Conservation (phyloP, 495 filamentous ascomycete species). For the Xylaria cubensis region DNA sequence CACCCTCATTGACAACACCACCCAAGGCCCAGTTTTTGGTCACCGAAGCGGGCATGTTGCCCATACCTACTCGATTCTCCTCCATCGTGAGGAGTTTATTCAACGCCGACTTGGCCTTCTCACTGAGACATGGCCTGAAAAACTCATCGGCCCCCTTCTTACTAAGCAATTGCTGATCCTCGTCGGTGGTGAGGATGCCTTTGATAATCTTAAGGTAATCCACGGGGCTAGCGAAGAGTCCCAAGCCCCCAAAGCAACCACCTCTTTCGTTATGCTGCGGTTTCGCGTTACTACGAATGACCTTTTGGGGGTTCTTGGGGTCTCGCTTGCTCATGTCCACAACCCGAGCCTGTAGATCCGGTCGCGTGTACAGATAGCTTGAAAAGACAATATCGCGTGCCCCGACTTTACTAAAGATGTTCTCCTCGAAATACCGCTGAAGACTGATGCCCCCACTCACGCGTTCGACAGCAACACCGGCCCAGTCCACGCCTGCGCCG, state of each 20-base stretch:
- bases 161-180: constrained; percentile 15
- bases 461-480: constrained; percentile 41
- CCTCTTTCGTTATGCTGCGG: constrained; percentile 28
- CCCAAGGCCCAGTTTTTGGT: constrained; percentile 25
- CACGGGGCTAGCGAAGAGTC: constrained; percentile 27
- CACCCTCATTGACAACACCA: constrained; percentile 24
- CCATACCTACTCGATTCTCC: constrained; percentile 16
- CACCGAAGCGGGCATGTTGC: constrained; percentile 15
- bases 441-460: constrained; percentile 37
- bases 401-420: constrained; percentile 55
- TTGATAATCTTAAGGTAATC: constrained; percentile 30
- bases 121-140: constrained; percentile 26
- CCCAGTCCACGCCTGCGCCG: constrained; percentile 57
- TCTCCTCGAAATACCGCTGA: constrained; percentile 52
- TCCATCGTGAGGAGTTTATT: not conserved
- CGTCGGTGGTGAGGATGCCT: constrained; percentile 18
- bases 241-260: constrained; percentile 30
- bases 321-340: constrained; percentile 29
- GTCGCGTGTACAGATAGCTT: constrained; percentile 20
- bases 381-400: constrained; percentile 47
- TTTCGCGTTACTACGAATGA: constrained; percentile 19
- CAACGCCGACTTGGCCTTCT: constrained; percentile 23
- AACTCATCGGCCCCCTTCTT: constrained; percentile 26
- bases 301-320: constrained; percentile 10
- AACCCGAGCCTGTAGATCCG: constrained; percentile 18